Evolutionary conservation across 2,329 filamentous ascomycete species (phyloP).

Genomic region (Epichloe aotearoae): DNA sequence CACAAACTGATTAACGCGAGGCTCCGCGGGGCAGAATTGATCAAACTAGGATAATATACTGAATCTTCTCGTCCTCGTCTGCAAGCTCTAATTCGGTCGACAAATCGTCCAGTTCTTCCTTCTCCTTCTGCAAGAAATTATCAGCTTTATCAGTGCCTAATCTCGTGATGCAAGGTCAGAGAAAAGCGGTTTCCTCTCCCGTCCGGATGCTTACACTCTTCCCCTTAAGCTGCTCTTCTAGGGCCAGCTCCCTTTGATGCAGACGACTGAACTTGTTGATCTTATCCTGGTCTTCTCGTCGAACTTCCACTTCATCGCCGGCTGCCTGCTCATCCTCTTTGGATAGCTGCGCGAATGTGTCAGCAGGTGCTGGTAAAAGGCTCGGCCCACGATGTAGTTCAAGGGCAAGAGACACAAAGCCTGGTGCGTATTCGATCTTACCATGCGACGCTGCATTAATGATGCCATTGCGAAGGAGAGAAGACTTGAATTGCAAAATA

Average conservation of each 20-base stretch:
- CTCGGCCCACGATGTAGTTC: too few relatives aligned
- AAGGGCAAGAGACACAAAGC: neutral
- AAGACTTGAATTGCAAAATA: neutral
- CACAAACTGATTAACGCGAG: neutral
- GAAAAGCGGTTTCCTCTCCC: neutral
- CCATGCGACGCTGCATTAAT: conserved; percentile 49
- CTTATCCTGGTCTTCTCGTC: conserved; percentile 94
- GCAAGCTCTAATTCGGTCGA: conserved; percentile 83
- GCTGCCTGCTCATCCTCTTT: conserved; percentile 75
- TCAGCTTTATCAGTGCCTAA: conserved; percentile 2
- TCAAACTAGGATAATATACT: conserved; percentile 43
- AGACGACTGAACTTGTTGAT: conserved; percentile 96
- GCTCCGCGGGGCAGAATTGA: neutral
- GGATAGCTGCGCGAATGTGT: conserved; percentile 50
- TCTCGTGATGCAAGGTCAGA: neutral
- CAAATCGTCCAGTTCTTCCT: conserved; percentile 92
- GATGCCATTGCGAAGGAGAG: conserved; percentile 20
- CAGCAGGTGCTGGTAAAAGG: conserved; percentile 2
- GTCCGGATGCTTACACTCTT: conserved; percentile 53
- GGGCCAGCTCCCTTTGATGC: conserved; percentile 66
- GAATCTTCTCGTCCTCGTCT: conserved; percentile 87
- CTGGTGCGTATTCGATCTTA: conserved; percentile 16
- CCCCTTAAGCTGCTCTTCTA: conserved; percentile 67
- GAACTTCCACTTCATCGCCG: conserved; percentile 79
- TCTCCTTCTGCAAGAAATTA: conserved; percentile 62